Conservation (phyloP, 2,329 filamentous ascomycete genomes). For the Clonostachys rhizophaga region DNA sequence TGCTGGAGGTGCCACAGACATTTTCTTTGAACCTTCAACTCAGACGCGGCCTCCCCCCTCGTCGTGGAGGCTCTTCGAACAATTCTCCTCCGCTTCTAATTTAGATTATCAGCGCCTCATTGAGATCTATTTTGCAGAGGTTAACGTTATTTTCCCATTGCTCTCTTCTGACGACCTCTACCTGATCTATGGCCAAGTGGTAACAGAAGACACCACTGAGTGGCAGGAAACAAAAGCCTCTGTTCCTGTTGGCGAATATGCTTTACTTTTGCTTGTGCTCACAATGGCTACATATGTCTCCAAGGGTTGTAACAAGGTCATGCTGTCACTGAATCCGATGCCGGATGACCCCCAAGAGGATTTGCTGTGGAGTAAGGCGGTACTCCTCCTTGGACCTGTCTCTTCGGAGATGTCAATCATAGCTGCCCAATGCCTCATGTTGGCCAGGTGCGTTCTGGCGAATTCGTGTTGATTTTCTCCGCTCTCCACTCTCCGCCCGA, state of each 20-base stretch:
- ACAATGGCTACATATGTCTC: background rate
- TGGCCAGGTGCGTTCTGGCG: slow-evolving; percentile 13
- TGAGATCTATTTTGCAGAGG: slow-evolving; percentile 11
- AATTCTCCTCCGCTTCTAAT: background rate
- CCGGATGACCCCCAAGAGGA: background rate
- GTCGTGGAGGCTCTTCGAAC: background rate
- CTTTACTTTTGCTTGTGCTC: background rate
- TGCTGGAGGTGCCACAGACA: slow-evolving; percentile 2
- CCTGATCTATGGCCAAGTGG: background rate
- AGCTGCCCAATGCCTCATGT: slow-evolving; percentile 17
- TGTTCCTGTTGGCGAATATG: background rate
- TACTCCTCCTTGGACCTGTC: slow-evolving; percentile 11
- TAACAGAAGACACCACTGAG: no score
- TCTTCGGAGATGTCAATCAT: slow-evolving; percentile 11
- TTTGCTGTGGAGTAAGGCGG: slow-evolving; percentile 13
- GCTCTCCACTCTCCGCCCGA: no score
- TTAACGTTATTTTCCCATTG: slow-evolving; percentile 16
- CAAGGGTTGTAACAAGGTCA: background rate
- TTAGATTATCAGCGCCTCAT: background rate
- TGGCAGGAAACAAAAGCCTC: no score
- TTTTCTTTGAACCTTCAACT: background rate
- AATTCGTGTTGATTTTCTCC: background rate
- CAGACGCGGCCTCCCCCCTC: background rate
- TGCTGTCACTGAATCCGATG: background rate
- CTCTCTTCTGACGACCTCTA: slow-evolving; percentile 2